Percentiles rank a stretch among this genome's conserved stretches.
Conservation (phyloP, 345 rosid genomes). For the Pistacia atlantica region DNA sequence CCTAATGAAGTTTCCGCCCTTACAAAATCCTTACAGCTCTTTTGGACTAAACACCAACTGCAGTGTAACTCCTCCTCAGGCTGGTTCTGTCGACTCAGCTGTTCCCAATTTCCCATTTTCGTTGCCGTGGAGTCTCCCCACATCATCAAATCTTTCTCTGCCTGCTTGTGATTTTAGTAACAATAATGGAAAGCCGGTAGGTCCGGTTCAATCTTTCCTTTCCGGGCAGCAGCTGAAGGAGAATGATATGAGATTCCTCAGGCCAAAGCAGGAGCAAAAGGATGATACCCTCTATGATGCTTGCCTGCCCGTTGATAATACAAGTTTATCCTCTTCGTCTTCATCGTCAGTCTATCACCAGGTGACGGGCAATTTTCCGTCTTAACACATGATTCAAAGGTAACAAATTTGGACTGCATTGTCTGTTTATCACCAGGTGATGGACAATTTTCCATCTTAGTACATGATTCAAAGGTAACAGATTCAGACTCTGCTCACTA, state of each 20-base stretch:
- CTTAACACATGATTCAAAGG: constrained; percentile 14
- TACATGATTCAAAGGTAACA: background rate
- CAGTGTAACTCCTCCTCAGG: constrained; percentile 27
- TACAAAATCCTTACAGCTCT: constrained; percentile 36
- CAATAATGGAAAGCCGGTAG: constrained; percentile 19
- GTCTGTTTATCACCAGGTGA: constrained; percentile 33
- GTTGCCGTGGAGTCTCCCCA: constrained; percentile 35
- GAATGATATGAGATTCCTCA: constrained; percentile 28
- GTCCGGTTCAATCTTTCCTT: constrained; percentile 36
- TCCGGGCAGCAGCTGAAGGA: constrained; percentile 39
- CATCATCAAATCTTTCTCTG: constrained; percentile 32
- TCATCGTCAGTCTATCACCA: constrained; percentile 37
- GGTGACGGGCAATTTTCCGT: constrained; percentile 36
- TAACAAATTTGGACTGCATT: constrained; percentile 2
- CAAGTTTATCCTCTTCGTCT: constrained; percentile 28
- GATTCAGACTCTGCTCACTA: background rate
- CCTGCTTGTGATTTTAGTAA: constrained; percentile 27
- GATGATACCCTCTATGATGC: constrained; percentile 42
- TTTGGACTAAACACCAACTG: constrained; percentile 36
- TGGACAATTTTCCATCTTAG: constrained; percentile 37
- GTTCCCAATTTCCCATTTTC: constrained; percentile 50
- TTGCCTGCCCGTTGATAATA: constrained; percentile 35
- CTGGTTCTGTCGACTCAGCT: constrained; percentile 32
- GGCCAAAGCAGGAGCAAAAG: constrained; percentile 51
- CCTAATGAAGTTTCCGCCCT: constrained; percentile 48